Evolutionary conservation across 1,139 yeast genomes (phyloP).

Genomic region (Magnusiomyces ingens): DNA sequence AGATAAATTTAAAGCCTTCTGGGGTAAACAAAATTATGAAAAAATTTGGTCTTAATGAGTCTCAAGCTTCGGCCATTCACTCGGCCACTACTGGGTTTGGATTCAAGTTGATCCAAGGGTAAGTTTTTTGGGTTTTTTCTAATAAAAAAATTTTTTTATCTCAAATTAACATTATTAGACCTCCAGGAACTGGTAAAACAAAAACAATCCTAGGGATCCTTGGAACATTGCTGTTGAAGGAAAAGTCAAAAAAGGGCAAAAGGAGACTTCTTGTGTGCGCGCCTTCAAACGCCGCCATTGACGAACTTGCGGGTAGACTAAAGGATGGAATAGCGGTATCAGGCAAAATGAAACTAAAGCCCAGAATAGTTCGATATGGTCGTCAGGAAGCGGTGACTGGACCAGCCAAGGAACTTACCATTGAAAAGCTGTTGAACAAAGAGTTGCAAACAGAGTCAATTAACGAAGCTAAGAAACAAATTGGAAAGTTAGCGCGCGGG

Average conservation of each 20-base stretch:
- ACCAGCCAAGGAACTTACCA: slow-evolving; percentile 72
- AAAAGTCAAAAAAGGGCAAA: slow-evolving; percentile 14
- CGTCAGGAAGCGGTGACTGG: slow-evolving; percentile 82
- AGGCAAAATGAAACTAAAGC: slow-evolving; percentile 52
- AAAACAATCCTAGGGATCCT: slow-evolving; percentile 88
- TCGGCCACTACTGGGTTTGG: slow-evolving; percentile 66
- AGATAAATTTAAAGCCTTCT: slow-evolving; percentile 31
- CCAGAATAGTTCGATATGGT: slow-evolving; percentile 83
- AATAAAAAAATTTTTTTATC: slow-evolving; percentile 3
- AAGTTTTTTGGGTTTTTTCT: neutral
- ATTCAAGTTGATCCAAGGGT: slow-evolving; percentile 84
- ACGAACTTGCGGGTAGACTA: slow-evolving; percentile 79
- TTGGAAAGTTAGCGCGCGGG: too few relatives aligned
- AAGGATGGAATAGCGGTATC: slow-evolving; percentile 57
- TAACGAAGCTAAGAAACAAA: slow-evolving; percentile 18
- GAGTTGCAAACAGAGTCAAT: slow-evolving; percentile 45
- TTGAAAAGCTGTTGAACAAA: slow-evolving; percentile 80
- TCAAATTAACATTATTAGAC: slow-evolving; percentile 30
- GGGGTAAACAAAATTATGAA: slow-evolving; percentile 34
- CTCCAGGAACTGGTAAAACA: slow-evolving; percentile 97
- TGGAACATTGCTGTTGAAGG: slow-evolving; percentile 58
- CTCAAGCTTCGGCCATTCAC: slow-evolving; percentile 85
- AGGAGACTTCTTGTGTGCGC: slow-evolving; percentile 79
- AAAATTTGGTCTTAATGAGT: slow-evolving; percentile 61
- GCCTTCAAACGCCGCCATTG: slow-evolving; percentile 98